These are phyloP conservation scores for Colletotrichum sp. DNA, from an alignment of 2,329 filamentous ascomycete species.

Conservation along the genomic window DNA sequence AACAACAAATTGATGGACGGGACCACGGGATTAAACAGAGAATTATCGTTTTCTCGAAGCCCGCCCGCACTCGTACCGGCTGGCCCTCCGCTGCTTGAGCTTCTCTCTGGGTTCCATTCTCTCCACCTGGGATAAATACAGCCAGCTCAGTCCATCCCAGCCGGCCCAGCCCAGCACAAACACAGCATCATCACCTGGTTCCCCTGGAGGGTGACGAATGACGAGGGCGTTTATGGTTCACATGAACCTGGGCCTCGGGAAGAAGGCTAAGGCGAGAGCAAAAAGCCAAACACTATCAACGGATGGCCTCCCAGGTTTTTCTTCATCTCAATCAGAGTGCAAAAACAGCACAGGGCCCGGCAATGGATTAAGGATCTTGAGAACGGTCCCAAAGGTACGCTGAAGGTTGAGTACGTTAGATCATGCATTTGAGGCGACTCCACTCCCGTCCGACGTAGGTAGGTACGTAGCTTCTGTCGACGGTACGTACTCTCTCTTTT, in stretches of 20 bases:
- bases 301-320: neutral
- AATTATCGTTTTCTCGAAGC: constrained; percentile 20
- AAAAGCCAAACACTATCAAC: neutral
- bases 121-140: neutral
- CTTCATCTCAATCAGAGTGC: neutral
- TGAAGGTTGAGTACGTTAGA: constrained; percentile 19
- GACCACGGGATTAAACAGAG: constrained; percentile 15
- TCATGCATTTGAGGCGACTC: constrained; percentile 18
- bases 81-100: neutral
- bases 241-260: neutral
- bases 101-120: neutral
- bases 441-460: constrained; percentile 12
- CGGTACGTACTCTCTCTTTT: constrained; percentile 9
- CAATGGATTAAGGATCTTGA: neutral
- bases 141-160: neutral
- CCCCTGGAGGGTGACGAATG: neutral
- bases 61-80: neutral
- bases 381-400: constrained; percentile 18
- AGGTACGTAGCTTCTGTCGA: neutral
- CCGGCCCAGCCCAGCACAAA: neutral
- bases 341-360: neutral
- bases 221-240: neutral
- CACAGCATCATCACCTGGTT: neutral
- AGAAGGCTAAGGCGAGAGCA: neutral
- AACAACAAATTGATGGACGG: constrained; percentile 18